Base-by-base conservation (phyloP, 2,329 filamentous ascomycete genomes). In the Colletotrichum sublineola region DNA sequence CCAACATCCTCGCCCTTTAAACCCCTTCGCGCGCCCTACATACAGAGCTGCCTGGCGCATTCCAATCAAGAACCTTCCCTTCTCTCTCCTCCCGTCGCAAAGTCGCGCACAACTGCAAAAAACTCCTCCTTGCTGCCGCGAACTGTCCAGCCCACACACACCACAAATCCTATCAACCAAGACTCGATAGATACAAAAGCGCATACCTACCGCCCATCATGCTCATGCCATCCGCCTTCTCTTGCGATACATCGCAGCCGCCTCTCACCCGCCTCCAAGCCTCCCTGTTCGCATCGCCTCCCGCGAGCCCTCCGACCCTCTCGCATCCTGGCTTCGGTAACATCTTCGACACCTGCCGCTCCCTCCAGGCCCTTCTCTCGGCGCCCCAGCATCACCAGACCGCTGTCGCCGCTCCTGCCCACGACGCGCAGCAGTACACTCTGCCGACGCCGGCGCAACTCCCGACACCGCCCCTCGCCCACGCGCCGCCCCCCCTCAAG, bases 271-370 rank as follows among this genome's bases (percentile, higher is more conserved):
- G 84, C 74, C 84, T 86, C 7, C 84, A 86, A 75, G 78, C 84
- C 40, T 78, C 85, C 56, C 83, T 88, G 77, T 86, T 90, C 79
- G 85, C 87, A 74, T 91, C 89, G 64, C 90, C 90, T 62, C 89
- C 89, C 67, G 84, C 88, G 76, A 87, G 87, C 79, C 87, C 88
- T 66, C 86, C 87, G 7, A 82, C 84, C 40, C 77, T 82, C 57
- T 85, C 84, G 50, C 79, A 85, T 73, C 81, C 81, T 63, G 81
- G 86, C 29, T 81, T 90, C 75, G 84, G 83, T 78, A 88, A 87
- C 80, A 85, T 91, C 77, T 86, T 89, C 80, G 85, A 83, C 73
- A 88, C 89, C 58, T 91, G 89, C 78, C 89, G 88, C 79, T 88
- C 87, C 6, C 85, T 91, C 0, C 90, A 92, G 77, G 87, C 86